Percentiles rank a stretch among this genome's conserved stretches.
These are phyloP conservation scores for Hygrophoropsis aurantiaca DNA, from an alignment of 768 basidiomycete genomes.

Conservation along the genomic window DNA sequence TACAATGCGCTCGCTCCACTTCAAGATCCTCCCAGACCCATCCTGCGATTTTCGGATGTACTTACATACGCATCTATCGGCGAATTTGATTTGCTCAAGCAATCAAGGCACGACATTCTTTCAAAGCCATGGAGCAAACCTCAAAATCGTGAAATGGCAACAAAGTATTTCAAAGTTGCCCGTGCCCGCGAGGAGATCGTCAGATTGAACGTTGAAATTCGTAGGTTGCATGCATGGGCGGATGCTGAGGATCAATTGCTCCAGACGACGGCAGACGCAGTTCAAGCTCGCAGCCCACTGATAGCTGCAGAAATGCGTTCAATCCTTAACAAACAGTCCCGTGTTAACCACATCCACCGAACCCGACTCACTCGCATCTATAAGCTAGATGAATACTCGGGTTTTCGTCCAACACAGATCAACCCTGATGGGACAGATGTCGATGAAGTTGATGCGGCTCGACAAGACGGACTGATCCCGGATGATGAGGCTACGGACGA, in stretches of 20 bases:
- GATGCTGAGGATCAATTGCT: slow-evolving; percentile 3
- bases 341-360: neutral
- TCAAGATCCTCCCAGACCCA: slow-evolving; percentile 14
- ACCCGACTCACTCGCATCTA: neutral
- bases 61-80: slow-evolving; percentile 18
- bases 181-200: slow-evolving; percentile 31
- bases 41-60: slow-evolving; percentile 20
- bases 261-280: too few species aligned
- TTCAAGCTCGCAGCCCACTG: too few species aligned
- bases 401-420: neutral
- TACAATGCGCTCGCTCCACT: slow-evolving; percentile 31
- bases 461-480: too few species aligned
- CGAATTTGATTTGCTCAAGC: slow-evolving; percentile 34
- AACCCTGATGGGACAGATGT: too few species aligned
- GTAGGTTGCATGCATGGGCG: slow-evolving; percentile 8
- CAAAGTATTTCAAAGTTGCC: slow-evolving; percentile 27
- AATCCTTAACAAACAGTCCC: too few species aligned
- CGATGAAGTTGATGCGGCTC: too few species aligned
- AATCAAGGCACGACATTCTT: slow-evolving; percentile 28
- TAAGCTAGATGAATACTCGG: neutral
- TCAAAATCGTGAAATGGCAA: slow-evolving; percentile 33
- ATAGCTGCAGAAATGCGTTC: too few species aligned
- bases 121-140: slow-evolving; percentile 29
- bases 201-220: slow-evolving; percentile 32
- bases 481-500: too few species aligned